Conservation (phyloP, 1,284 basidiomycete genomes). For the Golubevia pallescens region DNA sequence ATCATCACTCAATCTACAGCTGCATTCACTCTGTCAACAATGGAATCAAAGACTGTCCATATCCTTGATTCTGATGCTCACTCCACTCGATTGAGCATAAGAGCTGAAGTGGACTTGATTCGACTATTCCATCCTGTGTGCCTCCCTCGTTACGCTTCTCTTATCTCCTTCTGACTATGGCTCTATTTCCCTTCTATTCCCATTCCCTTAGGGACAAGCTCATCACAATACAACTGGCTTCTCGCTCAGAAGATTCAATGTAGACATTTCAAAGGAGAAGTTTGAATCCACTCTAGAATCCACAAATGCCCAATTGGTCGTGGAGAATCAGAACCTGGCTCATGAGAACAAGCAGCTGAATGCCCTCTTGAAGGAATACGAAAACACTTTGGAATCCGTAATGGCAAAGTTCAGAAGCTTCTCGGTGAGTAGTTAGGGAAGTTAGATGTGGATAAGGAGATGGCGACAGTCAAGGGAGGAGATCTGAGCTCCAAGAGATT, state of each 20-base stretch:
- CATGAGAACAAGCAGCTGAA: slow-evolving; percentile 95
- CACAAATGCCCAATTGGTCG: slow-evolving; percentile 83
- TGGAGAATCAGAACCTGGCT: slow-evolving; percentile 88
- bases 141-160: too few relatives aligned
- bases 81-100: too few relatives aligned
- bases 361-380: slow-evolving; percentile 87
- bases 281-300: slow-evolving; percentile 93
- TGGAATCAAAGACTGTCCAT: too few relatives aligned
- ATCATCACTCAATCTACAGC: slow-evolving; percentile 17
- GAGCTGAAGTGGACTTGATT: too few relatives aligned
- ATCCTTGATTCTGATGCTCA: too few relatives aligned
- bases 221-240: slow-evolving; percentile 78
- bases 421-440: slow-evolving; percentile 72
- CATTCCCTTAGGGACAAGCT: slow-evolving; percentile 69
- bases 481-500: too few relatives aligned
- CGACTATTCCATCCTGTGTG: too few relatives aligned
- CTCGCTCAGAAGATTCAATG: slow-evolving; percentile 84
- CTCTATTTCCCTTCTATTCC: not conserved
- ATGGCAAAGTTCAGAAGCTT: slow-evolving; percentile 95
- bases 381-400: slow-evolving; percentile 89
- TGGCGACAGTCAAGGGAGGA: too few relatives aligned
- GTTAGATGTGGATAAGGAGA: not conserved
- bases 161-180: not conserved
- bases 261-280: slow-evolving; percentile 90
- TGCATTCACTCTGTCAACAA: not conserved